Conservation (phyloP, 2,329 filamentous ascomycete species). For the Aspergillus sp. region DNA sequence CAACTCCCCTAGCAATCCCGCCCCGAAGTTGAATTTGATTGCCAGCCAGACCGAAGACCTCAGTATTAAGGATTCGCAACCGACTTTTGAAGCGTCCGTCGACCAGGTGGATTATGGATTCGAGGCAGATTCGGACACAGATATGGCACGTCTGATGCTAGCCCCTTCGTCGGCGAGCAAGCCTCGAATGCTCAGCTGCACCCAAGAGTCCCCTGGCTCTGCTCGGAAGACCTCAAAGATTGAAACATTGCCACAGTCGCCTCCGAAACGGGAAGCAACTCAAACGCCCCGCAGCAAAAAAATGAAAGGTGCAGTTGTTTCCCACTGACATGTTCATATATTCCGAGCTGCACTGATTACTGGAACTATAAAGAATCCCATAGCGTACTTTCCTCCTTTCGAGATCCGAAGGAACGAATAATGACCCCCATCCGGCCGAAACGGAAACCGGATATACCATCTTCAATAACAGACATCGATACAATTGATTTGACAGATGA, state of each 20-base stretch:
- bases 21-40: slow-evolving; percentile 2
- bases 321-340: too few relatives aligned
- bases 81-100: neutral
- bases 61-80: slow-evolving; percentile 15
- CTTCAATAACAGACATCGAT: slow-evolving; percentile 36
- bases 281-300: slow-evolving; percentile 7
- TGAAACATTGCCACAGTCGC: slow-evolving; percentile 13
- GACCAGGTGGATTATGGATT: slow-evolving; percentile 25
- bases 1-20: slow-evolving; percentile 1
- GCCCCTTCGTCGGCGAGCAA: slow-evolving; percentile 41
- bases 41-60: slow-evolving; percentile 8
- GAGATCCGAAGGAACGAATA: slow-evolving; percentile 13
- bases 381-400: slow-evolving; percentile 21
- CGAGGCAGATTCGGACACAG: slow-evolving; percentile 26
- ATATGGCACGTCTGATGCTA: slow-evolving; percentile 48
- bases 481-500: slow-evolving; percentile 48
- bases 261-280: slow-evolving; percentile 4
- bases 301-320: slow-evolving; percentile 26
- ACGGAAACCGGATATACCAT: slow-evolving; percentile 14
- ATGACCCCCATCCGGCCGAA: slow-evolving; percentile 23
- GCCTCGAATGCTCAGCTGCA: slow-evolving; percentile 39
- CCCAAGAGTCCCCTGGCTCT: slow-evolving; percentile 20
- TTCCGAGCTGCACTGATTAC: slow-evolving; percentile 9
- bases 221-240: slow-evolving; percentile 23
- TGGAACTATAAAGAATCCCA: slow-evolving; percentile 14